These are phyloP conservation scores for Trichoderma atrobrunneum DNA, from an alignment of 2,329 filamentous ascomycete genomes.

Conservation along the genomic window DNA sequence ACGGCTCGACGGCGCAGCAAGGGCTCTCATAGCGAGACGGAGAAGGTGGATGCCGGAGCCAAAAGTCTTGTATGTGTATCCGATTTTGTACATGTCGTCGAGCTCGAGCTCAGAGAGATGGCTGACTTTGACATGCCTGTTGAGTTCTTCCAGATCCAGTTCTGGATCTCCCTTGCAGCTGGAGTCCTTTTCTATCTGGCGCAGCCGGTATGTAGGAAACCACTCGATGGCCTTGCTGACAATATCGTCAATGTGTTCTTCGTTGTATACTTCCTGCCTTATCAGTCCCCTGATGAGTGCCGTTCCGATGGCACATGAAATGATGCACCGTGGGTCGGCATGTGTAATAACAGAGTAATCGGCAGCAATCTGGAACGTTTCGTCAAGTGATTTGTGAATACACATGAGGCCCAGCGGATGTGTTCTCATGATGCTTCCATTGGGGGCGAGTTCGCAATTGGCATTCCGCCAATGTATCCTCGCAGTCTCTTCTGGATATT, in stretches of 20 bases:
- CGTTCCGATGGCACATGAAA: slow-evolving; percentile 48
- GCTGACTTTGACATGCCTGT: slow-evolving; percentile 37
- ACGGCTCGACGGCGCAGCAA: slow-evolving; percentile 21
- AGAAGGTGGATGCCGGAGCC: slow-evolving; percentile 46
- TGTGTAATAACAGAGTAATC: slow-evolving; percentile 46
- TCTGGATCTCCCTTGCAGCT: slow-evolving; percentile 30
- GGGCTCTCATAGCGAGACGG: slow-evolving; percentile 41
- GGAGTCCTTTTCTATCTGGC: slow-evolving; percentile 23
- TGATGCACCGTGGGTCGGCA: slow-evolving; percentile 49
- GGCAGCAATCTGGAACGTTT: slow-evolving; percentile 44
- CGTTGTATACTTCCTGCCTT: slow-evolving; percentile 41
- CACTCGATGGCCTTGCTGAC: slow-evolving; percentile 41
- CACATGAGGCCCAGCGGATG: slow-evolving; percentile 50
- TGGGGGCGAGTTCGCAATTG: slow-evolving; percentile 43
- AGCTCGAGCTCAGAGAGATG: slow-evolving; percentile 41
- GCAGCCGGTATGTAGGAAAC: slow-evolving; percentile 30
- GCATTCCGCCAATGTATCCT: slow-evolving; percentile 41
- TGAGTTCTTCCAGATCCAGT: slow-evolving; percentile 42
- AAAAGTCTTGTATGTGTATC: slow-evolving; percentile 54
- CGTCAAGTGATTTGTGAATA: slow-evolving; percentile 37
- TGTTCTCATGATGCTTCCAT: slow-evolving; percentile 53
- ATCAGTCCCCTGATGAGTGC: slow-evolving; percentile 46
- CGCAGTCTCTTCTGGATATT: slow-evolving; percentile 40
- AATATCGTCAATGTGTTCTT: slow-evolving; percentile 40
- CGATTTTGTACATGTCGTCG: slow-evolving; percentile 46